These are phyloP conservation scores for Xylariaceae sp. DNA, from an alignment of 2,329 filamentous ascomycete species.

Conservation along the genomic window DNA sequence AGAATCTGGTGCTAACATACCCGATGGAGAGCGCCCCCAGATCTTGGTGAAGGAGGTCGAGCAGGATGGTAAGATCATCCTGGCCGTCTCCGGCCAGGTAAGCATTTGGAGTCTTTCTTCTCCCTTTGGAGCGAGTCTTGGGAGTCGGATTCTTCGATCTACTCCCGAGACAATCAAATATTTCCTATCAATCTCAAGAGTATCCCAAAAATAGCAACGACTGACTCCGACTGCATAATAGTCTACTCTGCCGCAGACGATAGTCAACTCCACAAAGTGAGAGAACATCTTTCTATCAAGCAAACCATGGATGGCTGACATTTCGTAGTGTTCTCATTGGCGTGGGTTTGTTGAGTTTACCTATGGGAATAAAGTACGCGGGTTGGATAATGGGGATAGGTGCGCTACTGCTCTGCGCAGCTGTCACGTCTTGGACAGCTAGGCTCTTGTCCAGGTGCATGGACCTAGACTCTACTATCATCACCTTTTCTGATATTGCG, in stretches of 20 bases:
- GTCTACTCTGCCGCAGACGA: slow-evolving; percentile 91
- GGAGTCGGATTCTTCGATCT: no score
- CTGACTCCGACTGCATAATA: no score
- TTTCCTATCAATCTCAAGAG: no score
- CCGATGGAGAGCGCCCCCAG: slow-evolving; percentile 64
- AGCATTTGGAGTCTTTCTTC: no score
- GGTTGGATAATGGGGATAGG: slow-evolving; percentile 82
- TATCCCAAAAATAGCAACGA: no score
- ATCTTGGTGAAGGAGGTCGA: slow-evolving; percentile 87
- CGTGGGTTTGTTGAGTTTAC: slow-evolving; percentile 83
- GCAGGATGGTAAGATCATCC: slow-evolving; percentile 80
- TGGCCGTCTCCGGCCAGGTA: slow-evolving; percentile 86
- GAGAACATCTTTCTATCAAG: slow-evolving; percentile 8
- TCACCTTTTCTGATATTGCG: slow-evolving; percentile 92
- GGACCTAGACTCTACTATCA: slow-evolving; percentile 77
- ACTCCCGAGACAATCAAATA: no score
- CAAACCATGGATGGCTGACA: slow-evolving; percentile 7
- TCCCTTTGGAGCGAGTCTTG: no score
- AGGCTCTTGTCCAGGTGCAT: slow-evolving; percentile 83
- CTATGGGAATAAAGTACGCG: slow-evolving; percentile 80
- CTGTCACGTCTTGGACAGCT: slow-evolving; percentile 81
- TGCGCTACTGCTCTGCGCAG: slow-evolving; percentile 71
- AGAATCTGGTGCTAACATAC: slow-evolving; percentile 43
- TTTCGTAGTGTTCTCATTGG: slow-evolving; percentile 70
- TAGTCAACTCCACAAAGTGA: slow-evolving; percentile 91